Conservation (phyloP, 441 rosid species). For the Breynia disticha region DNA sequence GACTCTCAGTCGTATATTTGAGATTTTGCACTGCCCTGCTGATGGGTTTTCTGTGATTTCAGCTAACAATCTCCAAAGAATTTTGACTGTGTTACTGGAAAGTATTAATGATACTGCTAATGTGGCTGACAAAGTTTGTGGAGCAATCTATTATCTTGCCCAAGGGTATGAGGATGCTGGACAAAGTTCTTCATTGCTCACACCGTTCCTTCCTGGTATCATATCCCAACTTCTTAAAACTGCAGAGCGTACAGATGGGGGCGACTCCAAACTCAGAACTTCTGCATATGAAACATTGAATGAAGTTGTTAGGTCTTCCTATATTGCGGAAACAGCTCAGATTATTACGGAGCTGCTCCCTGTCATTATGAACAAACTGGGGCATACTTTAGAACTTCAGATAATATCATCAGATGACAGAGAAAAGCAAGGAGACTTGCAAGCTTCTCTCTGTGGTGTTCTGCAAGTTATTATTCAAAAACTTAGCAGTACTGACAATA, state of each 20-base stretch:
- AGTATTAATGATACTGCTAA: slow-evolving; percentile 78
- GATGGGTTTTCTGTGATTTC: slow-evolving; percentile 66
- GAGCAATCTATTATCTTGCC: slow-evolving; percentile 89
- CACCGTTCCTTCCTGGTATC: slow-evolving; percentile 57
- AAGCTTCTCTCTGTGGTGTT: slow-evolving; percentile 90
- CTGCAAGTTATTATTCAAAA: slow-evolving; percentile 92
- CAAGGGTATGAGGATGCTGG: slow-evolving; percentile 87
- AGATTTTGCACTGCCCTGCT: slow-evolving; percentile 76
- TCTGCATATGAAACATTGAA: slow-evolving; percentile 87
- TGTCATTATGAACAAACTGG: slow-evolving; percentile 61
- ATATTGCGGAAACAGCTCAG: slow-evolving; percentile 45
- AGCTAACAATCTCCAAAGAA: slow-evolving; percentile 48
- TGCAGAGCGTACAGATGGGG: slow-evolving; percentile 73
- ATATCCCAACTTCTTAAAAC: slow-evolving; percentile 55
- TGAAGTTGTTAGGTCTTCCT: slow-evolving; percentile 83
- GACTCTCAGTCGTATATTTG: slow-evolving; percentile 91
- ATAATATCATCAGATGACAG: slow-evolving; percentile 73
- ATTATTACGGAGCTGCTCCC: slow-evolving; percentile 74
- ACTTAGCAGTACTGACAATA: slow-evolving; percentile 50
- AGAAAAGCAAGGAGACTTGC: slow-evolving; percentile 85
- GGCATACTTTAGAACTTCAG: slow-evolving; percentile 67
- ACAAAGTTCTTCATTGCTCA: slow-evolving; percentile 47
- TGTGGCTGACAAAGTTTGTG: slow-evolving; percentile 92
- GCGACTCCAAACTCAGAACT: slow-evolving; percentile 69
- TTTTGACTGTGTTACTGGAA: slow-evolving; percentile 59